Base-by-base conservation (phyloP, 1,139 yeast species). In the Saccharomycopsis hybrid region DNA sequence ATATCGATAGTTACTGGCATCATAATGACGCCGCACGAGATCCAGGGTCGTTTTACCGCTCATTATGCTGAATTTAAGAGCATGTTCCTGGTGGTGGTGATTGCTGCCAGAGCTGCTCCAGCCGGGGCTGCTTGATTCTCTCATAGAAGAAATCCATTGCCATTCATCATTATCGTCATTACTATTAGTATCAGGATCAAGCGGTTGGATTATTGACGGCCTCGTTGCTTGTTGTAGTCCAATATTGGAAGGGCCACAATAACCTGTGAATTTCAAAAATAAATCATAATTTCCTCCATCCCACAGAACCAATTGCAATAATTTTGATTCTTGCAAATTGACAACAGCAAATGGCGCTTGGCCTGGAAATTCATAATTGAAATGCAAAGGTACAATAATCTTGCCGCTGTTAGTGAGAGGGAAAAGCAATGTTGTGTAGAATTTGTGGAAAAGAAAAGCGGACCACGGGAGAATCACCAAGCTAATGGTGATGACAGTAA, bases 381-480 rank as follows among this genome's bases (percentile, higher is more conserved):
- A 59, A 8, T 59, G 55, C 4, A 71, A 57, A 1, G 69, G 67
- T 1, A 68, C 55, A 9, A 54, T 39, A 3, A 68, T 61, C 3
- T 42, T 1, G 69, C 62, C 5, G 58, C 58, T 2, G 76, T 76
- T 18, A 3, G 27, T 4, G 5, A 25, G 18, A 2, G 47, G 33
- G 8, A 31, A 24, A 4, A 72, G 62, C 27, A 72, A 59, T 35
- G 62, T 55, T 47, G 60, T 56, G 60, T 71, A 70, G 57, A 72
- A 68, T 56, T 66, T 66, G 55, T 65, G 55, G 60, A 68, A 72
- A 3, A 72, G 59, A 31, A 71, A 54, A 13, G 67, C 52, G 0
- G 77, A 68, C 54, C 69, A 61, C 2, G 77, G 77, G 2, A 72
- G 52, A 4, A 73, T 62, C 18, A 13, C 18, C 24, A 13, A 18